Evolutionary conservation across 2,329 filamentous ascomycete genomes (phyloP), one percentile per base, ranked within the genome.

Genomic region (Phyllosticta citriasiana): DNA sequence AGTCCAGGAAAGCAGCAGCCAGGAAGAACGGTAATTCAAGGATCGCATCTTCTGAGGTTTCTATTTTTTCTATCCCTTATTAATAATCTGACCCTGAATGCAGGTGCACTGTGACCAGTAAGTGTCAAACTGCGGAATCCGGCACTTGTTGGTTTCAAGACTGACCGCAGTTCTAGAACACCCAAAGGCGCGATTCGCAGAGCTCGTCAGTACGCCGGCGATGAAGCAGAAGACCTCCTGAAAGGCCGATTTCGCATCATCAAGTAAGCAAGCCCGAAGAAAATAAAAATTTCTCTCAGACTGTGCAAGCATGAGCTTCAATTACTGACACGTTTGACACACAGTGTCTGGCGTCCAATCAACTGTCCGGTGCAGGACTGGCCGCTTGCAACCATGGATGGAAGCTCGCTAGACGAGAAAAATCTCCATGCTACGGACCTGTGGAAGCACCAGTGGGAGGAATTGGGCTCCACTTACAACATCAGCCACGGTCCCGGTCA

Each of bases 341-440:
- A 16, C 7, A 40, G 54, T 10, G 27, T 54, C 10, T 60, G 54
- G 30, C 30, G 54, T 12, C 54, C 54, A 2, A 40, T 56, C n/a
- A 24, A 22, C 16, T 27, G 54, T 5, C 54, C 54, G 1, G 54
- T 56, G 9, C 12, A 56, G 7, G 54, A 56, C 30, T 56, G 54
- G 54, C 54, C 54, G 27, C 30, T 56, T 16, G 54, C 27, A 9
- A 40, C 53, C 55, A 66, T 66, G 65, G 65, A 66, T 25, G 60
- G 27, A 24, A 30, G 33, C 1, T 59, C 52, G 16, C 19, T 61
- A 4, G n/a, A 35, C 12, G 16, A 53, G 1, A 4, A 27, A 1
- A 50, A 64, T 4, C 27, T 62, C 6, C 54, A 65, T 25, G 53
- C 65, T 1, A 60, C 53, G 16, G 53, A 60, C 51, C 55, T 66